Evolutionary conservation across 768 basidiomycete species (phyloP).

Genomic region (Naganishia friedmannii): DNA sequence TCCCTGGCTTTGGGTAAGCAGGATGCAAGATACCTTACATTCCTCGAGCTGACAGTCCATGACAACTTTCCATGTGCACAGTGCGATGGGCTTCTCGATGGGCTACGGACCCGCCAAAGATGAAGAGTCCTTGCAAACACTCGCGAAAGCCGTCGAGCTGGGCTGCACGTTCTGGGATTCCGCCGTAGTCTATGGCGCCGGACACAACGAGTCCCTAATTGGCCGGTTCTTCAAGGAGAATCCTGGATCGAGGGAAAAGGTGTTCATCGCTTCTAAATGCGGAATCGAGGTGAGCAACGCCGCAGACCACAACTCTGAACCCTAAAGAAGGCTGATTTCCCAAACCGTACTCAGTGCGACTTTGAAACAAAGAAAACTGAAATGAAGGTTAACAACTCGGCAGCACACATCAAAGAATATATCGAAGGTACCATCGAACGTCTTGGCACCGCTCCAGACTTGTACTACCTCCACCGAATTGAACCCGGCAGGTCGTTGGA

Average conservation of each 20-base stretch:
- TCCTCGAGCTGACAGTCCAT: not conserved
- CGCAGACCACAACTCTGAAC: not conserved
- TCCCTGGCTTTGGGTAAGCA: constrained; percentile 31
- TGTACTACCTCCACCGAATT: constrained; percentile 47
- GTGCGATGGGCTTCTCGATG: constrained; percentile 36
- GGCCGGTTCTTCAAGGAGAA: constrained; percentile 36
- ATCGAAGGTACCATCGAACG: constrained; percentile 38
- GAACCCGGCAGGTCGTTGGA: constrained; percentile 41
- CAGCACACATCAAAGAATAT: constrained; percentile 37
- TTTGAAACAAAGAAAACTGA: constrained; percentile 29
- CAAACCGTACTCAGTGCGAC: constrained; percentile 27
- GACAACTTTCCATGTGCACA: not conserved
- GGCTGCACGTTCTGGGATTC: constrained; percentile 46
- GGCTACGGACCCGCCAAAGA: constrained; percentile 31
- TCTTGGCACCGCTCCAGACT: constrained; percentile 38
- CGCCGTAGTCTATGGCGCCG: constrained; percentile 38
- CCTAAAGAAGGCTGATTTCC: not conserved
- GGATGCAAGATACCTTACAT: too few species aligned
- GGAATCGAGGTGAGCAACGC: constrained; percentile 36
- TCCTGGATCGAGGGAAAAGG: constrained; percentile 33
- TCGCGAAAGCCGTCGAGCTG: constrained; percentile 36
- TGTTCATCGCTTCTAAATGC: constrained; percentile 42
- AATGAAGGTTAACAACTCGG: constrained; percentile 33
- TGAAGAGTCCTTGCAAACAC: constrained; percentile 29
- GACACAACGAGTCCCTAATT: constrained; percentile 39